A percentile compares a stretch with the other conserved stretches of the same genome.
Evolutionary conservation across 345 rosid genomes (phyloP).

Genomic region (Trapa incisa): DNA sequence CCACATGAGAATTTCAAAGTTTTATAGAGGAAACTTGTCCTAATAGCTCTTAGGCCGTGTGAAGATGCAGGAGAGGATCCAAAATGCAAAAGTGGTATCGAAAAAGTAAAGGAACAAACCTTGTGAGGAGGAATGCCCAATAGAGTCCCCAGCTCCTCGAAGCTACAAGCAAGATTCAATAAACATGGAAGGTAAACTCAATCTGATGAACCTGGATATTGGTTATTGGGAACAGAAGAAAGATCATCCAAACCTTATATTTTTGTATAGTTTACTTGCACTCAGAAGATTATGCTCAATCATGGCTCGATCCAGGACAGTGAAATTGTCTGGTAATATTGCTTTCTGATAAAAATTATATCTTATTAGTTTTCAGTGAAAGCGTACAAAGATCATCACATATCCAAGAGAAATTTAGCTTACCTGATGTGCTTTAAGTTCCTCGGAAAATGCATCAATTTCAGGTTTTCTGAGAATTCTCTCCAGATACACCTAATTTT

Average conservation of each 20-base stretch:
- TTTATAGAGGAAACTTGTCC: neutral
- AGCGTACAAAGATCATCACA: neutral
- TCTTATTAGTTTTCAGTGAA: neutral
- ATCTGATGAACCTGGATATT: neutral
- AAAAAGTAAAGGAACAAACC: slow-evolving; percentile 20
- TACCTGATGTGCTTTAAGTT: slow-evolving; percentile 92
- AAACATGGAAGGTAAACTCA: slow-evolving; percentile 6
- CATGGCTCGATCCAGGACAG: slow-evolving; percentile 93
- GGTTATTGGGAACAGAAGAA: slow-evolving; percentile 4
- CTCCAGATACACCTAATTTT: slow-evolving; percentile 63
- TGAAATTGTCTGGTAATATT: slow-evolving; percentile 80
- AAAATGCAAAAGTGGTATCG: neutral
- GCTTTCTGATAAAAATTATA: slow-evolving; percentile 58
- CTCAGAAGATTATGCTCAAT: slow-evolving; percentile 96
- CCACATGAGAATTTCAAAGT: neutral
- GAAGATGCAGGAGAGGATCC: neutral
- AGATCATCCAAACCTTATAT: slow-evolving; percentile 50
- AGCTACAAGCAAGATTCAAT: slow-evolving; percentile 28
- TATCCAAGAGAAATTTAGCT: slow-evolving; percentile 4
- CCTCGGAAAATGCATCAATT: slow-evolving; percentile 87
- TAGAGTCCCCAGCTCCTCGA: slow-evolving; percentile 91
- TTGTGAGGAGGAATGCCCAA: slow-evolving; percentile 85
- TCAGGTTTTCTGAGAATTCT: slow-evolving; percentile 92
- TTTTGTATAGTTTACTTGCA: slow-evolving; percentile 94
- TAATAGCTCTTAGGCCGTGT: neutral